These are phyloP conservation scores for Serendipita indica DNA, from an alignment of 768 basidiomycete species.

Conservation along the genomic window DNA sequence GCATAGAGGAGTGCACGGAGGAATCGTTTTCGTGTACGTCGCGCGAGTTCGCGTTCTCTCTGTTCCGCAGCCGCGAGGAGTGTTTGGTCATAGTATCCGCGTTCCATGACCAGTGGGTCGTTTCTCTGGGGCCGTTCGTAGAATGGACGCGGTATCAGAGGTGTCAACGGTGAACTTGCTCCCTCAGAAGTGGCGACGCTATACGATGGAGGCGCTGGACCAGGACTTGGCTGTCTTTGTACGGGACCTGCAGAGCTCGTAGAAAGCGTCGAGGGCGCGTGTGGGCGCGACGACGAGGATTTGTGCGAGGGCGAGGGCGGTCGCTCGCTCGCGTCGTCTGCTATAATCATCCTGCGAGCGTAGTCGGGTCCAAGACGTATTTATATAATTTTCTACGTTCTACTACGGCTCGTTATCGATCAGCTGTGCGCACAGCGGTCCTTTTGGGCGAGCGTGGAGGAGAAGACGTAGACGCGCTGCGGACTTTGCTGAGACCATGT, in stretches of 20 bases:
- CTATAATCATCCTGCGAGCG: constrained; percentile 7
- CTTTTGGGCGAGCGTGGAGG: neutral
- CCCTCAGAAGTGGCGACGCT: constrained; percentile 8
- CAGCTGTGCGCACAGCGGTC: neutral
- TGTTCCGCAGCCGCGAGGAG: neutral
- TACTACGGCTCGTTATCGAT: neutral
- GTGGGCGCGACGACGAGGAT: neutral
- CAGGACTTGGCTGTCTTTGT: neutral
- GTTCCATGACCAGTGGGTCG: neutral
- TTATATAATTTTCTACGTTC: neutral
- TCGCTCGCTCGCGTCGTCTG: neutral
- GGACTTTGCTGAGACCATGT: neutral
- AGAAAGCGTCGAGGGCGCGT: neutral
- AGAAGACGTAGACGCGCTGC: neutral
- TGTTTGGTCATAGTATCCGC: neutral
- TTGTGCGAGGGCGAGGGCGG: neutral
- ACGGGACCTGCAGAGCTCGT: neutral
- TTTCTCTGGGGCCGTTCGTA: neutral
- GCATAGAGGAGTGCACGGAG: neutral
- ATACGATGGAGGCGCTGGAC: neutral
- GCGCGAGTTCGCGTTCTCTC: neutral
- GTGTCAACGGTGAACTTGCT: neutral
- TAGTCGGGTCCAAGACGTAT: too few species aligned
- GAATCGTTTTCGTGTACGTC: neutral
- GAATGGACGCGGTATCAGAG: neutral